Conservation (phyloP, 371 early-diverging fungal genomes). For the Phascolomyces articulosus region DNA sequence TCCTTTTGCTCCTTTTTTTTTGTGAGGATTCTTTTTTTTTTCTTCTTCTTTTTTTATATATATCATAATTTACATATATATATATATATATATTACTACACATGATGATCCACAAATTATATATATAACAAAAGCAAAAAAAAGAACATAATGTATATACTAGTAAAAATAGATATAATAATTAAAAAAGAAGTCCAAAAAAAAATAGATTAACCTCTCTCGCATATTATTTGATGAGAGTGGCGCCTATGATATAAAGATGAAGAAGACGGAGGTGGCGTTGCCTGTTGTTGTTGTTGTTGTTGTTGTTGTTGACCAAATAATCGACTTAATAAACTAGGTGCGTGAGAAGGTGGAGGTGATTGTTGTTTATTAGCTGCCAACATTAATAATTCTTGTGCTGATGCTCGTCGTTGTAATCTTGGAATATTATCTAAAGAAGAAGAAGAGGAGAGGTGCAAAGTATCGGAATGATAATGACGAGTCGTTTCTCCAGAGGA, state of each 20-base stretch:
- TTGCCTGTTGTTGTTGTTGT: background rate
- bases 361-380: constrained; percentile 1
- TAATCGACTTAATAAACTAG: background rate
- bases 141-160: no score
- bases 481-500: background rate
- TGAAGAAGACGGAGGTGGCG: background rate
- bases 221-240: background rate
- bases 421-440: background rate
- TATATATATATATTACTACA: no score
- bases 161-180: no score
- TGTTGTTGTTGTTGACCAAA: background rate
- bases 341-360: background rate
- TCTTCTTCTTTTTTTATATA: no score
- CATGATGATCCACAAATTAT: no score
- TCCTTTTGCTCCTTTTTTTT: no score
- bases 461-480: constrained; percentile 3
- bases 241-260: background rate
- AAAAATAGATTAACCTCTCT: background rate
- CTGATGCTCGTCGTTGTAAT: constrained; percentile 14
- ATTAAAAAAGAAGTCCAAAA: background rate
- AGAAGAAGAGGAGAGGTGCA: background rate
- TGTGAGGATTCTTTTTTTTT: no score
- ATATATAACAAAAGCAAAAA: no score
- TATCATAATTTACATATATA: no score
- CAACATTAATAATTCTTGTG: constrained; percentile 10